Percentiles rank a stretch among this genome's conserved stretches.
Conservation (phyloP, 2,329 filamentous ascomycete genomes). For the Diplodia seriata region DNA sequence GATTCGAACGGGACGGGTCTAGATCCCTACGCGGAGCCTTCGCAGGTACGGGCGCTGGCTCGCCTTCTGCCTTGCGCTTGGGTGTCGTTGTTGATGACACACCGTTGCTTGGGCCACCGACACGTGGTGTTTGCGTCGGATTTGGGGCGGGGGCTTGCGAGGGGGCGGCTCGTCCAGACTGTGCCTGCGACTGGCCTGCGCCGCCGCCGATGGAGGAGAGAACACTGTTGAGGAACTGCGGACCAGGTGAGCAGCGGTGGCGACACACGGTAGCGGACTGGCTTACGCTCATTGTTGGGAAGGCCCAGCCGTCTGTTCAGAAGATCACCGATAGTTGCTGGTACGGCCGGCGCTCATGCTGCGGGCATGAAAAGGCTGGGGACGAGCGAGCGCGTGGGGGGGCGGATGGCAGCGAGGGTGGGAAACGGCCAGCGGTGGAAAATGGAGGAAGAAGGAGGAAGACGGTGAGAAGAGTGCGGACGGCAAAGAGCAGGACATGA, state of each 20-base stretch:
- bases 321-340: conserved; percentile 29
- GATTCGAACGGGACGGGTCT: conserved; percentile 33
- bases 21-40: conserved; percentile 46
- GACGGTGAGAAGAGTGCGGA: conserved; percentile 7
- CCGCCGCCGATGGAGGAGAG: conserved; percentile 46
- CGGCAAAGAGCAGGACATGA: conserved; percentile 28
- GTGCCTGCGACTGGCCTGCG: conserved; percentile 38
- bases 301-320: conserved; percentile 25
- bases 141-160: conserved; percentile 31
- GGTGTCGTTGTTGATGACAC: conserved; percentile 41
- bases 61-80: conserved; percentile 52
- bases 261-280: neutral
- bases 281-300: conserved; percentile 49
- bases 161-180: conserved; percentile 37
- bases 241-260: conserved; percentile 11
- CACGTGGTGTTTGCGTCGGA: conserved; percentile 29
- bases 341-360: conserved; percentile 30
- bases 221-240: conserved; percentile 45
- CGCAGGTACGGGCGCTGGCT: conserved; percentile 40
- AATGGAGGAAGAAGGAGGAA: conserved; percentile 2
- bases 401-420: neutral
- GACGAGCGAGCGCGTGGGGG: neutral
- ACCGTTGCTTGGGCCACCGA: conserved; percentile 37
- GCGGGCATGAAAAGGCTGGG: conserved; percentile 18
- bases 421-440: conserved; percentile 6